phyloP scores from a whole-genome alignment of 2,329 filamentous ascomycete species.

The Cercospora sp. region DNA sequence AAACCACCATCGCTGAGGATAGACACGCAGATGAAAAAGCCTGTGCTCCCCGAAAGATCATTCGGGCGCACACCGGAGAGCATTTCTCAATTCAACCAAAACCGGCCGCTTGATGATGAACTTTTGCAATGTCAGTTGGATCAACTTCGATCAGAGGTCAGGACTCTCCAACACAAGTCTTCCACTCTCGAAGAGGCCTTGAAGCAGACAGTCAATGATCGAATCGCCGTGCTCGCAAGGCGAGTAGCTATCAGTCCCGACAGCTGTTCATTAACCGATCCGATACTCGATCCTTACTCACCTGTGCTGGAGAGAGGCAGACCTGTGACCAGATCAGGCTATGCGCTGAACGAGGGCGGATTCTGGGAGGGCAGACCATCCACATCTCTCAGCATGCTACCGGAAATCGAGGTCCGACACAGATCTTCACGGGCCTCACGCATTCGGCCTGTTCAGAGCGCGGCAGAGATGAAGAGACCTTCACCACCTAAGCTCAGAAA shows the following conservation, averaged over 20 bases:
- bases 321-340: slow-evolving; percentile 1
- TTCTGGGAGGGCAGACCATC: slow-evolving; percentile 1
- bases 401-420: neutral
- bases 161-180: neutral
- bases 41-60: neutral
- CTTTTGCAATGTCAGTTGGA: neutral
- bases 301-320: slow-evolving; percentile 2
- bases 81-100: neutral
- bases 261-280: neutral
- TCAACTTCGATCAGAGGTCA: slow-evolving; percentile 6
- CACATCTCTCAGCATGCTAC: neutral
- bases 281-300: neutral
- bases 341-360: neutral
- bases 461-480: neutral
- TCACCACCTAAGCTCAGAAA: neutral
- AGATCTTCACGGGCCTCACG: neutral
- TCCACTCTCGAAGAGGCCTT: slow-evolving; percentile 5
- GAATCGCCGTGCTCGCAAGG: neutral
- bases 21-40: neutral
- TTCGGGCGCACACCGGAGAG: neutral
- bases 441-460: neutral
- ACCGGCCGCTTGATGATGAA: neutral
- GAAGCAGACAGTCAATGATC: neutral
- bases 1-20: neutral
- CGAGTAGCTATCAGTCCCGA: neutral